These are phyloP conservation scores for Pestalotiopsis sp. DNA, from an alignment of 2,329 filamentous ascomycete species.

Conservation along the genomic window DNA sequence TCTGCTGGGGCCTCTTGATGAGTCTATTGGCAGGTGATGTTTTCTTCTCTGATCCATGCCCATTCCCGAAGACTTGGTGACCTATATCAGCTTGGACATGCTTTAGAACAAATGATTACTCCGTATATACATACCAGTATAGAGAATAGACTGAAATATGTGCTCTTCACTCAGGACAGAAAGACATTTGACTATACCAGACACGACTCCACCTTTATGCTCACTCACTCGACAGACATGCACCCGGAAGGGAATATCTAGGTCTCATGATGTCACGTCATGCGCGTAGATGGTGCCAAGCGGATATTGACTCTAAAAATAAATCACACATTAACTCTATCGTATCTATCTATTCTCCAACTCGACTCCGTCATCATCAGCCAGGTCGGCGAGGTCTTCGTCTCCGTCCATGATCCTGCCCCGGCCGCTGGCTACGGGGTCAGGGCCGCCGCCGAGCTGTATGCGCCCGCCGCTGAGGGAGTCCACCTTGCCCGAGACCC, in stretches of 20 bases:
- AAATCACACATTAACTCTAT: neutral
- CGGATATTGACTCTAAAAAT: neutral
- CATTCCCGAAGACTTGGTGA: neutral
- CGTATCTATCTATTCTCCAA: constrained; percentile 30
- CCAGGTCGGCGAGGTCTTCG: constrained; percentile 43
- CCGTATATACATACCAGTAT: no score
- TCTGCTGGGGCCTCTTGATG: constrained; percentile 8
- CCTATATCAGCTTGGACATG: neutral
- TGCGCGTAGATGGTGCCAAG: no score
- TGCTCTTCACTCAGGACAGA: no score
- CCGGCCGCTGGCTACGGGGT: constrained; percentile 22
- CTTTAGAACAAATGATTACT: neutral
- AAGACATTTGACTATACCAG: no score
- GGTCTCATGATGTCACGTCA: no score
- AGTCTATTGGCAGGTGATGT: neutral
- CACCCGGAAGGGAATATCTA: no score
- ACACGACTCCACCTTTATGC: no score
- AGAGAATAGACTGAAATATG: no score
- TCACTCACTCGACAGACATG: no score
- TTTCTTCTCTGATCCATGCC: neutral
- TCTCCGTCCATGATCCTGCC: constrained; percentile 51
- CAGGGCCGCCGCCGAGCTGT: constrained; percentile 43
- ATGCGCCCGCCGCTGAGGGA: constrained; percentile 60
- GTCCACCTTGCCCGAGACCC: constrained; percentile 60
- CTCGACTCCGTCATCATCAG: constrained; percentile 39